These are phyloP conservation scores for Aspergillus baeticus DNA, from an alignment of 495 filamentous ascomycete genomes.

Conservation along the genomic window DNA sequence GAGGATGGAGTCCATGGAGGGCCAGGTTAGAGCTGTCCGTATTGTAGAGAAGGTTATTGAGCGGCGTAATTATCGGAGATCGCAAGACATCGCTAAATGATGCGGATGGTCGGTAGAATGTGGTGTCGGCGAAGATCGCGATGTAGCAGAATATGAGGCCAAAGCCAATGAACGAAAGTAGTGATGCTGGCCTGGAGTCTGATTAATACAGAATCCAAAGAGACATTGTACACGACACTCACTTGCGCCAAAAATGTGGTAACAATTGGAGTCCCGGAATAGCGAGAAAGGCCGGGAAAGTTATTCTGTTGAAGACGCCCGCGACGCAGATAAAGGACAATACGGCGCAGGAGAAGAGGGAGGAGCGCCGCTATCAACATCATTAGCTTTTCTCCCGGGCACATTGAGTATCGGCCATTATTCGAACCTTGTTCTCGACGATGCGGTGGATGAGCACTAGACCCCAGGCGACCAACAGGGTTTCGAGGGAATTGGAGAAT, in stretches of 20 bases:
- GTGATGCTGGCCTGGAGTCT: slow-evolving; percentile 60
- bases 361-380: slow-evolving; percentile 61
- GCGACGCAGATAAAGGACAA: slow-evolving; percentile 79
- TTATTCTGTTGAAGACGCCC: slow-evolving; percentile 93
- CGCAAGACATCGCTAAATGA: slow-evolving; percentile 49
- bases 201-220: slow-evolving; percentile 6
- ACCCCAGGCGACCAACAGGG: slow-evolving; percentile 85
- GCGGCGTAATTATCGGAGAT: slow-evolving; percentile 76
- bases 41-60: slow-evolving; percentile 93
- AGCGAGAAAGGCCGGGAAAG: slow-evolving; percentile 88
- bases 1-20: slow-evolving; percentile 86
- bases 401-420: slow-evolving; percentile 1
- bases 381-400: slow-evolving; percentile 17
- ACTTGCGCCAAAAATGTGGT: slow-evolving; percentile 83
- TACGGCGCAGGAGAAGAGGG: slow-evolving; percentile 68
- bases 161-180: slow-evolving; percentile 59
- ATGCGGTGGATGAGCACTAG: slow-evolving; percentile 88
- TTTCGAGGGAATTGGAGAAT: slow-evolving; percentile 97
- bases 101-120: slow-evolving; percentile 68
- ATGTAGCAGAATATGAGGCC: slow-evolving; percentile 62
- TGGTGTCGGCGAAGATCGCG: slow-evolving; percentile 78
- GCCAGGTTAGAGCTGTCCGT: slow-evolving; percentile 72
- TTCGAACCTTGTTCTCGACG: slow-evolving; percentile 65
- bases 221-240: slow-evolving; percentile 24
- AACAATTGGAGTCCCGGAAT: slow-evolving; percentile 77